Conservation (phyloP, 352 stramenopile genomes). For the Ochromonadaceae sp. region DNA sequence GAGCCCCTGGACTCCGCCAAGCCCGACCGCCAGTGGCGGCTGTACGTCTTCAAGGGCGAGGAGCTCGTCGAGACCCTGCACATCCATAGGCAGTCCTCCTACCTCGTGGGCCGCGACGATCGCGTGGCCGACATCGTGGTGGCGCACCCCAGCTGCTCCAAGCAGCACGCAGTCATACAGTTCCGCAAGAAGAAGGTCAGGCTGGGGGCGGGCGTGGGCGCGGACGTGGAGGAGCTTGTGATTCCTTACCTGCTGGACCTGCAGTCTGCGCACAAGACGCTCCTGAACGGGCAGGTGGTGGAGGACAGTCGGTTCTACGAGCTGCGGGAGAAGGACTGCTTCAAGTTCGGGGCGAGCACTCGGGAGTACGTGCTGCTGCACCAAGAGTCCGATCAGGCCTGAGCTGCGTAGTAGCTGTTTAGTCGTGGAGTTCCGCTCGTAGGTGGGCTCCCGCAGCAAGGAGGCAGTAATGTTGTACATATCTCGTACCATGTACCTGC, state of each 20-base stretch:
- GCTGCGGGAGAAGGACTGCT: conserved; percentile 78
- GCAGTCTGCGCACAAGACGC: conserved; percentile 90
- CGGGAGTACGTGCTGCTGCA: conserved; percentile 90
- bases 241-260: conserved; percentile 95
- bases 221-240: conserved; percentile 15
- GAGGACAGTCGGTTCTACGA: conserved; percentile 88
- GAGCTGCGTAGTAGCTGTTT: too few species aligned
- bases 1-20: conserved; percentile 81
- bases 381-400: too few species aligned
- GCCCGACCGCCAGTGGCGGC: conserved; percentile 72
- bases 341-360: conserved; percentile 87
- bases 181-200: conserved; percentile 41
- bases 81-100: conserved; percentile 85
- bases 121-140: conserved; percentile 82
- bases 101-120: conserved; percentile 76
- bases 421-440: too few species aligned
- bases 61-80: conserved; percentile 71
- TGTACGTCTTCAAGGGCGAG: conserved; percentile 93
- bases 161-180: conserved; percentile 94
- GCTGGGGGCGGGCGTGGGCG: neutral
- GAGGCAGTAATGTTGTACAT: too few species aligned
- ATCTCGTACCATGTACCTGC: too few species aligned
- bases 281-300: conserved; percentile 82
- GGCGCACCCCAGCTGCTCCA: conserved; percentile 80
- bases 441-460: too few species aligned